phyloP scores from a whole-genome alignment of 2,329 filamentous ascomycete species.

The Harringtonia lauricola region DNA sequence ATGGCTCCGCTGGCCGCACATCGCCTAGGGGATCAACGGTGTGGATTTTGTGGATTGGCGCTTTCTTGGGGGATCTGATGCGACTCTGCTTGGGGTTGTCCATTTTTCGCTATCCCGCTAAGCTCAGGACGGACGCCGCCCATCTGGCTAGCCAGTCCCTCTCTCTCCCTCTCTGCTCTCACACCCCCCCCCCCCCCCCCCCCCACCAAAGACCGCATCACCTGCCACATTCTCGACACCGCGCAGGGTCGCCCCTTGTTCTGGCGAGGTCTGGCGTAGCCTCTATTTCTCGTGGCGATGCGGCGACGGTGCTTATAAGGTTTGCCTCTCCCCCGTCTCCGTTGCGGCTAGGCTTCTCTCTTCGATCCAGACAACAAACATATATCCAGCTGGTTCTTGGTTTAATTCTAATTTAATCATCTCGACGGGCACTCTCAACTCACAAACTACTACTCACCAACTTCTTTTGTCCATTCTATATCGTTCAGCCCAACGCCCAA shows the following conservation, averaged over 20 bases:
- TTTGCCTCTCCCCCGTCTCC: conserved; percentile 23
- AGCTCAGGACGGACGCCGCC: background rate
- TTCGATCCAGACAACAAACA: conserved; percentile 15
- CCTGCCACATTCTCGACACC: no score
- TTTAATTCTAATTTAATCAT: conserved; percentile 15
- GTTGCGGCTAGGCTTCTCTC: background rate
- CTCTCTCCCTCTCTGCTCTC: no score
- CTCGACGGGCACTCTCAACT: background rate
- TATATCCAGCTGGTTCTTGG: conserved; percentile 23
- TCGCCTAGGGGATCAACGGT: conserved; percentile 36
- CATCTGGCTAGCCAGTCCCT: no score
- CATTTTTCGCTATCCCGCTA: background rate
- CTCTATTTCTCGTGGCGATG: conserved; percentile 25
- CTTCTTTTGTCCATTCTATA: background rate
- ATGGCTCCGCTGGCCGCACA: conserved; percentile 28
- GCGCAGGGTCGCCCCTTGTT: no score
- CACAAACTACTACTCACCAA: background rate
- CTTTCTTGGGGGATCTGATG: conserved; percentile 8
- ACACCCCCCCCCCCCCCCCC: no score
- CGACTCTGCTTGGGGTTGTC: background rate
- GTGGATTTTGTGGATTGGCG: conserved; percentile 8
- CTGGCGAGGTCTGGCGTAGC: no score
- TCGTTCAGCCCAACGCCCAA: background rate
- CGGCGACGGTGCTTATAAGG: conserved; percentile 26
- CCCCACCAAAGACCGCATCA: no score